Base-by-base conservation (phyloP, 2,329 filamentous ascomycete species). In the Exophiala aquamarina region DNA sequence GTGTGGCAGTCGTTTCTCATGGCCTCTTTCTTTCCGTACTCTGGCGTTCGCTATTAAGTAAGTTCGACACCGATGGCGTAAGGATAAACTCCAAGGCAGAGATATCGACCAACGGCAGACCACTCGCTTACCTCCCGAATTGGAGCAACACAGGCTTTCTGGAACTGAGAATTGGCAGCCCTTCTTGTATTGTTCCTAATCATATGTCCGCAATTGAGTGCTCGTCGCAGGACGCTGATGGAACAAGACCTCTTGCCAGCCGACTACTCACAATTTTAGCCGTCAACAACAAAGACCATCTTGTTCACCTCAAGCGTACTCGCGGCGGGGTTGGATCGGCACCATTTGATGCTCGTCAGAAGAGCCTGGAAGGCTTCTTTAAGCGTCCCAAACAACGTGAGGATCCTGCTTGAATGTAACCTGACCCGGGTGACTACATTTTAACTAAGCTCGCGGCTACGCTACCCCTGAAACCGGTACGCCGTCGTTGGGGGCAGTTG, bases 251-350 rank as follows among this genome's bases (percentile, higher is more conserved):
- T n/a, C n/a, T n/a, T n/a, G n/a, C n/a, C n/a, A n/a, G 34, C 13
- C 13, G 66, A 66, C n/a, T 76, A 72, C 70, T 69, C 14, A 65
- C 72, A 6, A 74, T 94, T 20, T 65, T 79, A 36, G 72, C 72
- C 4, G 75, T 89, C 54, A 92, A 95, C 63, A 79, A 78, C 52
- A 77, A 79, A 50, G 77, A 81, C 3, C 91, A 96, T 66, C 77
- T 95, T 2, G 68, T 72, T 35, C 82, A 83, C 20, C 71, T 95
- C 48, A 91, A 84, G 64, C 86, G 89, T 66, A 92, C 89, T 7
- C 75, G 85, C 18, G 88, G 89, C 21, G 90, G 90, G 3, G 86
- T 95, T 47, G 89, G 89, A 44, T 93, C 86, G 59, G 77, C 86
- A 31, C 76, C 78, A 46, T 84, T 88, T 62, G 90, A 96, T 63